phyloP scores from a whole-genome alignment of 176 grass and related monocot genomes.

The Cenchrus purpureus region DNA sequence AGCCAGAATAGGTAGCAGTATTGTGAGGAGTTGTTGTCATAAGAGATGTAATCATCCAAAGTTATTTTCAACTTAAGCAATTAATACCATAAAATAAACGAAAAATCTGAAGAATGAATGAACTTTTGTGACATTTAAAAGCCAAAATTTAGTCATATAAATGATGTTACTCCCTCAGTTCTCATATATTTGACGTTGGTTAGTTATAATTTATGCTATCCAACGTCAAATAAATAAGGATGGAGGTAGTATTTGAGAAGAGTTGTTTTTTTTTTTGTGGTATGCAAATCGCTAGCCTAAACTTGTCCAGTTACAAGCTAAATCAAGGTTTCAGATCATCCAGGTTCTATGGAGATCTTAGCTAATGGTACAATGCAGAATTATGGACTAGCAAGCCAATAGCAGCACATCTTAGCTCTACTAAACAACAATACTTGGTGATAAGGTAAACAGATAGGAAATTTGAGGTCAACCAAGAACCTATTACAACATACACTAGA shows the following conservation, averaged over 20 bases:
- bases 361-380: neutral
- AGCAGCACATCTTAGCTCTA: neutral
- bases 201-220: no score
- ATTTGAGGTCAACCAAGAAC: neutral
- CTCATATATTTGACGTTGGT: no score
- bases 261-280: neutral
- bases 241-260: neutral
- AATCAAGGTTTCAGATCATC: neutral
- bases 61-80: neutral
- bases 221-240: no score
- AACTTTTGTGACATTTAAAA: neutral
- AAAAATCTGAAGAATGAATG: conserved; percentile 10
- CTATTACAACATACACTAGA: neutral
- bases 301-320: neutral
- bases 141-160: neutral
- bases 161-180: neutral
- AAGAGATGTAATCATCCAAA: conserved; percentile 20
- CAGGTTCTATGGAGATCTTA: neutral
- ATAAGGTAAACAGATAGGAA: neutral
- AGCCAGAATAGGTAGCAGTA: conserved; percentile 81
- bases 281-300: neutral
- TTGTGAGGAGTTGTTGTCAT: conserved; percentile 64
- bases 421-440: neutral
- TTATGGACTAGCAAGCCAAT: neutral
- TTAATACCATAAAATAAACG: conserved; percentile 7